Conservation (phyloP, 176 grass and related monocot genomes). For the Oryza australiensis region DNA sequence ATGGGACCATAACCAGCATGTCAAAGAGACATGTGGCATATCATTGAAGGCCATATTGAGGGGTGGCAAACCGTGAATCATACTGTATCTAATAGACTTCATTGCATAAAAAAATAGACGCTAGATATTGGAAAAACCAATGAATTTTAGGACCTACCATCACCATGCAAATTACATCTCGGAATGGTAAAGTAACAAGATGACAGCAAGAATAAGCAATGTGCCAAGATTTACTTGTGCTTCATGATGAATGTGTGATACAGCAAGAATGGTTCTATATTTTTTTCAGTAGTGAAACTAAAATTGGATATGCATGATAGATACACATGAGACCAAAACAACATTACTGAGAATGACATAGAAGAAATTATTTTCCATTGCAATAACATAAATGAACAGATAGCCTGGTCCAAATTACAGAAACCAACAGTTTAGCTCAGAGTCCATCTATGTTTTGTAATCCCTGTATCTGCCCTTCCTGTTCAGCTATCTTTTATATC, state of each 20-base stretch:
- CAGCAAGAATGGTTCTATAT: too few species aligned
- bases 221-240: neutral
- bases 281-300: too few species aligned
- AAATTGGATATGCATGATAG: too few species aligned
- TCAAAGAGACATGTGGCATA: neutral
- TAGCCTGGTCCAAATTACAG: too few species aligned
- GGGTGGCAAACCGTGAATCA: neutral
- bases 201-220: neutral
- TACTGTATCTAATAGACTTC: neutral
- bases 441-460: neutral
- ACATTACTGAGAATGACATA: too few species aligned
- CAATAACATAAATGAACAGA: too few species aligned
- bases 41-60: neutral
- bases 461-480: neutral
- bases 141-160: neutral
- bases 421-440: too few species aligned
- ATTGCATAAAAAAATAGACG: neutral
- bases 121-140: constrained; percentile 6
- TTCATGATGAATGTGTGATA: neutral
- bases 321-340: too few species aligned
- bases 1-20: neutral
- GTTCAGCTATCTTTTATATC: neutral
- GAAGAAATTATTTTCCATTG: too few species aligned
- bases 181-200: neutral
- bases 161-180: neutral